These are phyloP conservation scores for Amaranthus cruentus DNA, from an alignment of 148 eudicot species.

Conservation along the genomic window DNA sequence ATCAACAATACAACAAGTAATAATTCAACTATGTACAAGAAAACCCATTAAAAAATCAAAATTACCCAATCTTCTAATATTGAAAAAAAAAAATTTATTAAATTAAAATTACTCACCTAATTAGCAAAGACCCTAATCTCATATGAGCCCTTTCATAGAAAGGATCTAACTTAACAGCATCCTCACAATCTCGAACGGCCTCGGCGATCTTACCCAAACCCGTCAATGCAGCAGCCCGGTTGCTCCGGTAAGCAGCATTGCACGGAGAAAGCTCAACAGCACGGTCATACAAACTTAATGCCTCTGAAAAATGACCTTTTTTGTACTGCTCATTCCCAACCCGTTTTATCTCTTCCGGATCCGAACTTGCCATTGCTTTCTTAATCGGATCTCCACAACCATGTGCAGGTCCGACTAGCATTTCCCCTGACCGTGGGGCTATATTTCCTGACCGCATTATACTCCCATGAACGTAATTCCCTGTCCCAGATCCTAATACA, in stretches of 20 bases:
- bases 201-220: conserved; percentile 48
- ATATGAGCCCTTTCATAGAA: conserved; percentile 62
- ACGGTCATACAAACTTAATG: conserved; percentile 57
- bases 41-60: background rate
- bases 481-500: conserved; percentile 51
- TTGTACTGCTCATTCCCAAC: conserved; percentile 67
- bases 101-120: conserved; percentile 49
- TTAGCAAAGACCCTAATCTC: conserved; percentile 66
- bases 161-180: conserved; percentile 70
- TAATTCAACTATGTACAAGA: background rate
- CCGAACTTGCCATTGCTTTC: conserved; percentile 29
- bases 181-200: conserved; percentile 75
- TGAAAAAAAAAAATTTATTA: background rate
- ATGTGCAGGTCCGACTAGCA: conserved; percentile 18
- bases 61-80: too few species aligned
- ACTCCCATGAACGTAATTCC: conserved; percentile 76
- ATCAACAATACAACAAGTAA: background rate
- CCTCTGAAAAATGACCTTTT: conserved; percentile 53
- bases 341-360: conserved; percentile 77
- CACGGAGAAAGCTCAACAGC: conserved; percentile 54
- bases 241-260: conserved; percentile 69
- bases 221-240: conserved; percentile 69
- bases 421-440: conserved; percentile 31
- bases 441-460: conserved; percentile 46
- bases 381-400: conserved; percentile 48